Base-by-base conservation (phyloP, 768 basidiomycete genomes). In the Lepiota venenata region DNA sequence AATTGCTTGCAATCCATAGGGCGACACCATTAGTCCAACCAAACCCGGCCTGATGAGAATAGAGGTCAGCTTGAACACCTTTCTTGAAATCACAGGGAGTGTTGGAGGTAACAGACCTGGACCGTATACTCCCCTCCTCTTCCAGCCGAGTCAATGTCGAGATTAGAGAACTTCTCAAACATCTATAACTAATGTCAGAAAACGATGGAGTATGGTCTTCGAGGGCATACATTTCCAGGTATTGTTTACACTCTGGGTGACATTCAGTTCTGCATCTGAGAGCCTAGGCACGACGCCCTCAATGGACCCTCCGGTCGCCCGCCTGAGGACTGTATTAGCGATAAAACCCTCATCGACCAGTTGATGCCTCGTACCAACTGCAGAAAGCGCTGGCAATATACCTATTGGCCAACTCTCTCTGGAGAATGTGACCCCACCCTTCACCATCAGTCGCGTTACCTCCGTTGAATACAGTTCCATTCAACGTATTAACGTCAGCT, bases 1-100 rank as follows among this genome's bases (percentile, higher is more conserved):
- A 91, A 42, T 73, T 78, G 58, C 79, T 81, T 16, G 88, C 84
- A 18, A 88, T 73, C 85, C 87, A 92, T 37, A 93, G 77, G 50
- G 83, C 64, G 8, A 85, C 89, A 16, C 91, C 91, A 61, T 93
- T 93, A 39, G 90, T 92, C 91, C 92, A 94, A 15, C 91, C 90
- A 63, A 93, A 93, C 18, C 91, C 90, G 12, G 83, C 86, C 78
- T 80, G 61, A 10, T 80, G 61, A 10, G 55, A 41, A 44, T 12
- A 55, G 27, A 25, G 41, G 56, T 25, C 36, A 39, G 16, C 15
- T 50, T 42, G 10, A 36, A 5, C 22, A 35, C 35, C 29, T 43
- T 44, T 16, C 20, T 27, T 16, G n/a, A 50, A 32, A 32, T 1
- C 1, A 37, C 20, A 36, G 37, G 42, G 39, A 16, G 1, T 51